Percentiles rank a stretch among this genome's conserved stretches.
Conservation (phyloP, 768 basidiomycete species). For the Hygrocybe coccinea region DNA sequence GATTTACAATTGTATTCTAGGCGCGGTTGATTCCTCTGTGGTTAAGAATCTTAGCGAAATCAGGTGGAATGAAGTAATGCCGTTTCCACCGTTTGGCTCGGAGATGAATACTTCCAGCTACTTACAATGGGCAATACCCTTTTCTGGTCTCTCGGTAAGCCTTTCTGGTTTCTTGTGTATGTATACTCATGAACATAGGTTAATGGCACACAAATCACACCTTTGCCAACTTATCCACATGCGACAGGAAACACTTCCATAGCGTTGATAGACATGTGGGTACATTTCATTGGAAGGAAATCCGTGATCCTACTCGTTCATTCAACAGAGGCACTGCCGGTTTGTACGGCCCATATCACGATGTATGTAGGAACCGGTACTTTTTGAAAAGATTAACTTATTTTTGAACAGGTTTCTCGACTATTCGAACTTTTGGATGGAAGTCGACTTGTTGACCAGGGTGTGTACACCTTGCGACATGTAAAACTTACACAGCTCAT, state of each 20-base stretch:
- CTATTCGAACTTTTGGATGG: conserved; percentile 54
- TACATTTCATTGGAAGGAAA: conserved; percentile 7
- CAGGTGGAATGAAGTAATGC: conserved; percentile 68
- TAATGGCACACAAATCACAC: conserved; percentile 47
- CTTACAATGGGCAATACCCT: conserved; percentile 67
- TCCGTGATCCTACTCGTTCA: background rate
- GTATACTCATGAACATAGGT: conserved; percentile 35
- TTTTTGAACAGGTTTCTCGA: conserved; percentile 51
- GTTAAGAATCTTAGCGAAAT: conserved; percentile 57
- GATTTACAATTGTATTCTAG: conserved; percentile 31
- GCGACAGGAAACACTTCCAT: conserved; percentile 52
- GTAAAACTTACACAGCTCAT: background rate
- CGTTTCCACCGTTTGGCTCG: conserved; percentile 61
- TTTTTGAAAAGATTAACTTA: conserved; percentile 4
- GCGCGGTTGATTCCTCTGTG: conserved; percentile 70
- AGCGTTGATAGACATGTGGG: conserved; percentile 71
- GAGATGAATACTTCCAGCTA: conserved; percentile 63
- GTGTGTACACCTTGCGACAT: conserved; percentile 28
- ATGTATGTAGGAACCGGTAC: conserved; percentile 37
- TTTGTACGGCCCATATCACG: conserved; percentile 72
- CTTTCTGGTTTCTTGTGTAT: background rate
- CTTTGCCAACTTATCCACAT: conserved; percentile 61
- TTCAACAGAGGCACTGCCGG: conserved; percentile 58
- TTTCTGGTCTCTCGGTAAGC: conserved; percentile 52
- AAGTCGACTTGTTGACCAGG: conserved; percentile 63